Evolutionary conservation across 805 yeast species (phyloP), one percentile per base, ranked within the genome.

Genomic region (Nematodospora valgi): DNA sequence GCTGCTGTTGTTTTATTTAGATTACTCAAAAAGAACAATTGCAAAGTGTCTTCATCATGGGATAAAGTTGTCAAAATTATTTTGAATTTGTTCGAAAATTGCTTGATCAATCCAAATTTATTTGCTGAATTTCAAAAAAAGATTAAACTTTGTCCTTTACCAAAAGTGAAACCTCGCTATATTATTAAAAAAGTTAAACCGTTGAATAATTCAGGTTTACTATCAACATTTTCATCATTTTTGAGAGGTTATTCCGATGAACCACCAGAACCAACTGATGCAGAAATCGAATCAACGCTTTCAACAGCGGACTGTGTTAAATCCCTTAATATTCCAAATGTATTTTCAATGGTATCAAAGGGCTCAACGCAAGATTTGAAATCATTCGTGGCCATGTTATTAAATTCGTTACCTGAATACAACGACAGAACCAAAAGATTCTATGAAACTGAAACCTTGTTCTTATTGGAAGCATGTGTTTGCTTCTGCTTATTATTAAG

Each of bases 211-310:
- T 70, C 70, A 8, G 87, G 98, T 2, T 53, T 93, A n/a, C 75
- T 93, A 37, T 85, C 95, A 0, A 85, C 98, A 0, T 81, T 93
- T 48, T 88, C 97, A 1, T 86, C 96, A 0, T 91, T 88, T 51
- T 73, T 93, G 58, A 86, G 93, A 44, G 93, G 97, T 13, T 76
- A 81, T 39, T 69, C 82, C 1, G 97, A 88, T 49, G 94, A 86
- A 35, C 79, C 85, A 3, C 81, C 83, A 0, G 98, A 91, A 56
- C 99, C 99, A 9, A 76, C 94, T 2, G 94, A 86, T 38, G 95
- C 86, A 51, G 97, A 91, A 47, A 82, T 93, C 32, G 95, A 88
- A 44, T 75, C 86, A 4, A 86, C 98, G 0, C 57, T 83, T 10
- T 80, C 87, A 4, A 84, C 96, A 0, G 62, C 82, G 27, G 95